A percentile compares a stretch with the other conserved stretches of the same genome.
Evolutionary conservation across 2,329 filamentous ascomycete genomes (phyloP).

Genomic region (Colletotrichum spinosum): DNA sequence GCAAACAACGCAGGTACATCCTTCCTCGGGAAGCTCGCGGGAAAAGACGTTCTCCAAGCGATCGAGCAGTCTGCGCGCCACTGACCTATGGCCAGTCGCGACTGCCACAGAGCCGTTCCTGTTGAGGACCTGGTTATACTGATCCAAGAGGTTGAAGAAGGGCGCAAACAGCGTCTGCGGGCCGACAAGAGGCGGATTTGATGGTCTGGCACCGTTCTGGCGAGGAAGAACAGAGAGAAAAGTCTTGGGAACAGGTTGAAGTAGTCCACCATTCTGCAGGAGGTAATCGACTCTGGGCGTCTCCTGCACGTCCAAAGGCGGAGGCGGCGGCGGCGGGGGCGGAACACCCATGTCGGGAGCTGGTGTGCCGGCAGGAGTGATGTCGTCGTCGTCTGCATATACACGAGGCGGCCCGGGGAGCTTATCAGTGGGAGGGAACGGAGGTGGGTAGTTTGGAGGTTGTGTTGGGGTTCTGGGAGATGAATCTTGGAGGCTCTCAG

Average conservation of each 20-base stretch:
- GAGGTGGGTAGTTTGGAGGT: constrained; percentile 61
- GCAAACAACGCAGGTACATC: constrained; percentile 90
- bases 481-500: constrained; percentile 63
- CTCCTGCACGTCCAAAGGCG: constrained; percentile 76
- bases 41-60: constrained; percentile 95
- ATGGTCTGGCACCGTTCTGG: constrained; percentile 66
- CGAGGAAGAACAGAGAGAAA: constrained; percentile 75
- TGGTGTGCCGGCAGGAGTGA: constrained; percentile 53
- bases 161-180: constrained; percentile 83
- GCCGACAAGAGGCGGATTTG: constrained; percentile 74
- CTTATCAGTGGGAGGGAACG: constrained; percentile 54
- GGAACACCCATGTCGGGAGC: constrained; percentile 56
- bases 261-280: constrained; percentile 86
- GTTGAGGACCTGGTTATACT: constrained; percentile 84
- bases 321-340: constrained; percentile 76
- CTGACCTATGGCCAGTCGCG: constrained; percentile 92
- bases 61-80: constrained; percentile 90
- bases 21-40: constrained; percentile 86
- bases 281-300: constrained; percentile 91
- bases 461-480: constrained; percentile 73
- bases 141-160: constrained; percentile 84
- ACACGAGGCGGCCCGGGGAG: constrained; percentile 49
- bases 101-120: constrained; percentile 93
- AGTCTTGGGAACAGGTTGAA: constrained; percentile 77
- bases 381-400: constrained; percentile 54